Evolutionary conservation across 352 stramenopile species (phyloP).

Genomic region (Plasmopara halstedii): DNA sequence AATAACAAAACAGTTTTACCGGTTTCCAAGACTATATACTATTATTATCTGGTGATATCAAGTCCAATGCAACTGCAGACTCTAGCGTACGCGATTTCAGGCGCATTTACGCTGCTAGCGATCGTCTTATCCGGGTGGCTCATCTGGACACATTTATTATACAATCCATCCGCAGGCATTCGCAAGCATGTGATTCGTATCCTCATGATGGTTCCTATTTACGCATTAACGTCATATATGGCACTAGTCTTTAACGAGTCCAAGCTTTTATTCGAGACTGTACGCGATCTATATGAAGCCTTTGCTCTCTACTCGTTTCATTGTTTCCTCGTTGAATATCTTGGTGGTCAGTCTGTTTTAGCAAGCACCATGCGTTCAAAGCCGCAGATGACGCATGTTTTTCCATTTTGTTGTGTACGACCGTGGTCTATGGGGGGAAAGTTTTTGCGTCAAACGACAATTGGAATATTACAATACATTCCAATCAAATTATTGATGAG

Average conservation of each 20-base stretch:
- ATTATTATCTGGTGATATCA: too few relatives aligned
- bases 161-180: slow-evolving; percentile 73
- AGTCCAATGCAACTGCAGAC: slow-evolving; percentile 76
- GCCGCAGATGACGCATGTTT: slow-evolving; percentile 68
- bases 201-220: slow-evolving; percentile 92
- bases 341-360: slow-evolving; percentile 77
- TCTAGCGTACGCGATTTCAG: slow-evolving; percentile 80
- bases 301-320: slow-evolving; percentile 93
- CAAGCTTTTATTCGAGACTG: slow-evolving; percentile 86
- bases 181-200: slow-evolving; percentile 92
- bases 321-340: slow-evolving; percentile 88
- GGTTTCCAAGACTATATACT: neutral
- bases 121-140: slow-evolving; percentile 82
- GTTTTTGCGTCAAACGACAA: slow-evolving; percentile 89
- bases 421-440: slow-evolving; percentile 90
- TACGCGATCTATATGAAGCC: slow-evolving; percentile 90
- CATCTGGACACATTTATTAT: slow-evolving; percentile 84
- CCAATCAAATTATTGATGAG: slow-evolving; percentile 84
- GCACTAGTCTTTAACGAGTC: slow-evolving; percentile 86
- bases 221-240: slow-evolving; percentile 87
- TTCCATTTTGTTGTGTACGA: slow-evolving; percentile 82
- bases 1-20: too few relatives aligned
- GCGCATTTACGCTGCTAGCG: slow-evolving; percentile 78
- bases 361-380: slow-evolving; percentile 83
- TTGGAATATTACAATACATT: slow-evolving; percentile 92